These are phyloP conservation scores for Silybum marianum DNA, from an alignment of 129 eudicot species.

Conservation along the genomic window DNA sequence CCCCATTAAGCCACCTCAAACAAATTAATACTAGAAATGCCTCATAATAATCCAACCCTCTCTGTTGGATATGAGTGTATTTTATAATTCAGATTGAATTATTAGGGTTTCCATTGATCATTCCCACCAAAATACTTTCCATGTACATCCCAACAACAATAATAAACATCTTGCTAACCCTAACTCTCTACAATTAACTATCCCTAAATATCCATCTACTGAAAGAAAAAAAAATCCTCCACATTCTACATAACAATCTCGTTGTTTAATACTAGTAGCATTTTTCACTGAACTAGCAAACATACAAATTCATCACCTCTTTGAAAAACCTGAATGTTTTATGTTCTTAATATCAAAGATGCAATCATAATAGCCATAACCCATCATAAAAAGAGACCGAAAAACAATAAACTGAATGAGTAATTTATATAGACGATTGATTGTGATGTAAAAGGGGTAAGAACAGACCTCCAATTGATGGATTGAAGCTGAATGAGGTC, in stretches of 20 bases:
- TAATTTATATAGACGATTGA: conserved; percentile 14
- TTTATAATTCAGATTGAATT: not conserved
- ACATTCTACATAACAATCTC: not conserved
- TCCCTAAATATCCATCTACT: not conserved
- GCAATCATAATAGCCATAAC: not conserved
- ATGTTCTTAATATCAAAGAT: not conserved
- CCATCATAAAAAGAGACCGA: not conserved
- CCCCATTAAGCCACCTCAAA: not conserved
- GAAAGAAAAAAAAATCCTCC: not conserved
- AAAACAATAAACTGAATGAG: not conserved
- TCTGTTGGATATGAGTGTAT: not conserved
- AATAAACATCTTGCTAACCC: conserved; percentile 19
- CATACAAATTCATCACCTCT: conserved; percentile 4
- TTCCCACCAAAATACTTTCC: too few relatives aligned
- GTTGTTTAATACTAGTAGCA: not conserved
- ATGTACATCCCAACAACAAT: too few relatives aligned
- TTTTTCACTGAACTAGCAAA: conserved; percentile 11
- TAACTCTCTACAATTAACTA: not conserved
- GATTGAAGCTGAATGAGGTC: conserved; percentile 78
- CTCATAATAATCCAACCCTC: not conserved
- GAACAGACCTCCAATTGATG: conserved; percentile 83
- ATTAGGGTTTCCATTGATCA: conserved; percentile 11
- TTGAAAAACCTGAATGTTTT: conserved; percentile 14
- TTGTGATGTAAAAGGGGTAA: not conserved
- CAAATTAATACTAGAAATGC: not conserved